Evolutionary conservation across 768 basidiomycete species (phyloP).

Genomic region (Scleroderma citrinum): DNA sequence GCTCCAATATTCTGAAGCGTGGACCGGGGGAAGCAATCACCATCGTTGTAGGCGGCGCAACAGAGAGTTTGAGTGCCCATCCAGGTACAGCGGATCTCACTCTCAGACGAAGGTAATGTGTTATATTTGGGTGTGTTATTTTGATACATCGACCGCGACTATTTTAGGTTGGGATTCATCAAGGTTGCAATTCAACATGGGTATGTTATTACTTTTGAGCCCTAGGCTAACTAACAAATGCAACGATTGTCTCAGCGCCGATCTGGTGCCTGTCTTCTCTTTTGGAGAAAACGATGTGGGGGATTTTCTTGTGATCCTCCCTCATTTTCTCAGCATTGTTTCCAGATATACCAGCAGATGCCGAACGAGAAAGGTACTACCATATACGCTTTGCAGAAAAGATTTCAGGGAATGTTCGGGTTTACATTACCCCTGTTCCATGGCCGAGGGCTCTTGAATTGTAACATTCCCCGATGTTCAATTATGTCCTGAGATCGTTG

Average conservation of each 20-base stretch:
- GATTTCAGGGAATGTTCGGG: slow-evolving; percentile 88
- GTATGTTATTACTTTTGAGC: slow-evolving; percentile 35
- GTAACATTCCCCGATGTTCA: slow-evolving; percentile 43
- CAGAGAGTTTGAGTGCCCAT: slow-evolving; percentile 88
- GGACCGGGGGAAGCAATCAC: slow-evolving; percentile 72
- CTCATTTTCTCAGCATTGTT: slow-evolving; percentile 1
- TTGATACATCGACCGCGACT: neutral
- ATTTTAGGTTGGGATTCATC: slow-evolving; percentile 80
- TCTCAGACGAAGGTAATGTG: slow-evolving; percentile 57
- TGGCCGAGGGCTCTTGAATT: slow-evolving; percentile 91
- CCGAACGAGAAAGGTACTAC: slow-evolving; percentile 91
- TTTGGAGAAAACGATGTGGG: slow-evolving; percentile 97
- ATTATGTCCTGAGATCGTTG: neutral
- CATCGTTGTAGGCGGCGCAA: slow-evolving; percentile 95
- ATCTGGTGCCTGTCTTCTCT: slow-evolving; percentile 94
- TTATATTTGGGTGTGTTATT: neutral
- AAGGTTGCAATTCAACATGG: slow-evolving; percentile 89
- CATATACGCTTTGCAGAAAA: slow-evolving; percentile 79
- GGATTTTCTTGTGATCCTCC: slow-evolving; percentile 7
- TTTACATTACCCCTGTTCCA: slow-evolving; percentile 98
- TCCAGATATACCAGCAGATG: slow-evolving; percentile 93
- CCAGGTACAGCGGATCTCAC: slow-evolving; percentile 96
- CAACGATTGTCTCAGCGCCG: slow-evolving; percentile 50
- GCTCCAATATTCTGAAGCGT: slow-evolving; percentile 72
- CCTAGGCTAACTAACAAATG: slow-evolving; percentile 1